phyloP scores from a whole-genome alignment of 495 filamentous ascomycete genomes.

The Chaetomidium leptoderma region DNA sequence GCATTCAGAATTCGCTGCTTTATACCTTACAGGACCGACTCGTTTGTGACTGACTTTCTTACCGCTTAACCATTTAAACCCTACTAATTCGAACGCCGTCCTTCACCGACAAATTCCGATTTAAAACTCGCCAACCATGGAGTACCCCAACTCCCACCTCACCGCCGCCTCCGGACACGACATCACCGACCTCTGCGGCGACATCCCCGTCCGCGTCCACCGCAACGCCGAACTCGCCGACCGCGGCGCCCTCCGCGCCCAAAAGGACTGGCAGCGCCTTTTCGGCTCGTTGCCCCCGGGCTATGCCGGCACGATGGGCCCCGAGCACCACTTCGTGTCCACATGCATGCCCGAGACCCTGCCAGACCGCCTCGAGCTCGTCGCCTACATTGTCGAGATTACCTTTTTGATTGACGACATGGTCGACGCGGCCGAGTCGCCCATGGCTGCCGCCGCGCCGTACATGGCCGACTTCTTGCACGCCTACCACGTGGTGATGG shows the following conservation, averaged over 20 bases:
- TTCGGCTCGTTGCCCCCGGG: background rate
- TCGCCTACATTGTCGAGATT: constrained; percentile 5
- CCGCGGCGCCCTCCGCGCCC: constrained; percentile 12
- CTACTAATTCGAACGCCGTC: too few relatives aligned
- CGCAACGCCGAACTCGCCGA: constrained; percentile 2
- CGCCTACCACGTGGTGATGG: background rate
- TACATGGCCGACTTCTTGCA: background rate
- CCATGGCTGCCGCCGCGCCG: background rate
- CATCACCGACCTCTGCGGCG: background rate
- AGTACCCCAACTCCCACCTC: background rate
- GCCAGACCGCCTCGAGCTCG: constrained; percentile 9
- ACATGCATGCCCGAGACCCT: background rate
- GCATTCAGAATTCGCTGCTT: too few relatives aligned
- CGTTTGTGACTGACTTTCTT: too few relatives aligned
- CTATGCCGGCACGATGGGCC: background rate
- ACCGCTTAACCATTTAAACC: too few relatives aligned
- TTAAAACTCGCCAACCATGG: too few relatives aligned
- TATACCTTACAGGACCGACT: too few relatives aligned
- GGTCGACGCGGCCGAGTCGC: background rate
- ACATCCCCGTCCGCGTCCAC: constrained; percentile 5
- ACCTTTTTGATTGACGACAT: background rate
- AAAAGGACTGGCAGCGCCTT: constrained; percentile 9
- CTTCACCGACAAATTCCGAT: too few relatives aligned
- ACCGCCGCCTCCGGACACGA: constrained; percentile 2
- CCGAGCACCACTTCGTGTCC: background rate